Base-by-base conservation (phyloP, 202 grass and related monocot species). In the Setaria viridis region DNA sequence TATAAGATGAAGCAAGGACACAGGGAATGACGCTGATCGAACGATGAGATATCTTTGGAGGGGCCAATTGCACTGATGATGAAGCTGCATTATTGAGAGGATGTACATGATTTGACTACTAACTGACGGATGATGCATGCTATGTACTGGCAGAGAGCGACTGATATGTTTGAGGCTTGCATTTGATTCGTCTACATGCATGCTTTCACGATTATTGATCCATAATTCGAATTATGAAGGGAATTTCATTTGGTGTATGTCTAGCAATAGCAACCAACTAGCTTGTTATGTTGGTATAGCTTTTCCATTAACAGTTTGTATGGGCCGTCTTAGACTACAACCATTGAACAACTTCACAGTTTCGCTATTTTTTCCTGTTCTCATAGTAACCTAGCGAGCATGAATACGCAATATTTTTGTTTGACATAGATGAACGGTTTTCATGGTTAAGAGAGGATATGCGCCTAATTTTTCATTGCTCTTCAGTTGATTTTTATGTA, bases 1-100 rank as follows among this genome's bases (percentile, higher is more conserved):
- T 48, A 81, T 5, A 29, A 25, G 68, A 71, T 71, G 25, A 72
- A 14, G 3, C 4, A 20, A 69, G 20, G 74, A 73, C 6, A 67
- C 21, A 41, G 9, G 12, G 83, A 29, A 41, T 72, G 72, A 82
- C 43, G 53, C 46, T 53, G 72, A 63, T 88, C 0, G 46, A 34
- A 55, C 54, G 19, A 51, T 67, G 50, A 58, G 35, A 59, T 43
- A 20, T 34, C 6, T 35, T 41, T 41, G 7, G 32, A 17, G 34
- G 20, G 49, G 20, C 58, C 30, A 13, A 49, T 39, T 65, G 70
- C 72, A 66, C 33, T 56, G 47, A 67, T 56, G 47, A 67, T 55
- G 71, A 66, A 74, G 49, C 32, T 77, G 37, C 37, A 21, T 48
- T 21, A 65, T 75, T 64, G 81, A 37, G 37, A n/a, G 33, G 42